These are phyloP conservation scores for Cryphonectria parasitica DNA, from an alignment of 2,329 filamentous ascomycete genomes.

Conservation along the genomic window DNA sequence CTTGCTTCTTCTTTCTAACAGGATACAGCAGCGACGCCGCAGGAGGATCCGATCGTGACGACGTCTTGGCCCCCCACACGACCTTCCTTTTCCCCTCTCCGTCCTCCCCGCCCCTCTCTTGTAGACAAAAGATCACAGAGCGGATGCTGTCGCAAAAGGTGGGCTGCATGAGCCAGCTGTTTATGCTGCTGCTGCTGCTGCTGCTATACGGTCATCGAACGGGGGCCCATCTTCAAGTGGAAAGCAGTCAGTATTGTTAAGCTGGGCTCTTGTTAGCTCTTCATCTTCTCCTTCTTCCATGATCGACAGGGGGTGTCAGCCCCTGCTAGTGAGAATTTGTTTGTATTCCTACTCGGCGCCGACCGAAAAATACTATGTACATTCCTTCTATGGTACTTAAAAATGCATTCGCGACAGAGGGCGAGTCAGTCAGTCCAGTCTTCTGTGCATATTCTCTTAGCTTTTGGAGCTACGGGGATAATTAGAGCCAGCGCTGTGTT, in stretches of 20 bases:
- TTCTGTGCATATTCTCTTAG: too few species aligned
- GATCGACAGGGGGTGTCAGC: slow-evolving; percentile 7
- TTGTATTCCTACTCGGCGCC: slow-evolving; percentile 1
- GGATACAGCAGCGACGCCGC: neutral
- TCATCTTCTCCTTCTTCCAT: too few species aligned
- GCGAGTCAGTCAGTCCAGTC: too few species aligned
- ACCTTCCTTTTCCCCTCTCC: neutral
- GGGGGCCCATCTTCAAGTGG: neutral
- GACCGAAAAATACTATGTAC: neutral
- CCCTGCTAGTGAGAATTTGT: neutral
- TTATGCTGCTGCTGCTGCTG: neutral
- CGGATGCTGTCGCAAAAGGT: neutral
- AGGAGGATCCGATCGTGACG: neutral
- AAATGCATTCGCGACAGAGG: neutral
- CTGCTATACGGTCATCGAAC: neutral
- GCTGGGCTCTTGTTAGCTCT: neutral
- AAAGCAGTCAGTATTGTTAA: neutral
- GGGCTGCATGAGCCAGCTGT: neutral
- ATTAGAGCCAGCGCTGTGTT: too few species aligned
- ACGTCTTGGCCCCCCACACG: neutral
- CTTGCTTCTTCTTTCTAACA: neutral
- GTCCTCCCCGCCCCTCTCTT: too few species aligned
- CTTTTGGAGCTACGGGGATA: too few species aligned
- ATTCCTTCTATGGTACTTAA: neutral
- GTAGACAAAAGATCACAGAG: neutral